phyloP scores from a whole-genome alignment of 306 rosid genomes.

The Herpetospermum pedunculosum region DNA sequence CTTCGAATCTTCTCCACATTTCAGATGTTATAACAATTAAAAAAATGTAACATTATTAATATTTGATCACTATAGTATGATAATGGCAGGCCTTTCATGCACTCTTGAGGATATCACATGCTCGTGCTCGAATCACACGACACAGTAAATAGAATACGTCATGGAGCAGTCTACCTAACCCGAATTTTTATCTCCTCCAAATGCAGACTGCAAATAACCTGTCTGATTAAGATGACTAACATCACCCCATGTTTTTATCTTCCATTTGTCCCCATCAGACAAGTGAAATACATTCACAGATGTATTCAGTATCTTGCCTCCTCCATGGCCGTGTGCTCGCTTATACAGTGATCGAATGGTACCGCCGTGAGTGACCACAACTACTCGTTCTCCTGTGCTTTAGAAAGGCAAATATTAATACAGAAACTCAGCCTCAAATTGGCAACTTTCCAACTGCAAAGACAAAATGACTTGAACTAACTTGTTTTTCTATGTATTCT shows the following conservation, averaged over 20 bases:
- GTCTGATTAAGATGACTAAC: constrained; percentile 56
- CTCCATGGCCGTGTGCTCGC: constrained; percentile 31
- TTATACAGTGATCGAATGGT: constrained; percentile 44
- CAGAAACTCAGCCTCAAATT: constrained; percentile 3
- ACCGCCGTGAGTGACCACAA: constrained; percentile 69
- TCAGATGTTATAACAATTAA: background rate
- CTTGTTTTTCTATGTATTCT: background rate
- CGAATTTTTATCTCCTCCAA: constrained; percentile 74
- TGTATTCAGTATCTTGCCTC: constrained; percentile 58
- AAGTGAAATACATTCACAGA: constrained; percentile 55
- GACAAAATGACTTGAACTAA: background rate
- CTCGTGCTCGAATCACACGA: background rate
- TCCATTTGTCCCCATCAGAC: constrained; percentile 47
- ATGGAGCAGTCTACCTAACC: constrained; percentile 34
- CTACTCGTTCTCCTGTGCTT: constrained; percentile 56
- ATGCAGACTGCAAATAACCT: constrained; percentile 51
- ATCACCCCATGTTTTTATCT: constrained; percentile 61
- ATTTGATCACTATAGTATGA: background rate
- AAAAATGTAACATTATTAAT: background rate
- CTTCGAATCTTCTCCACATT: background rate
- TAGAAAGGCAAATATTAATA: constrained; percentile 7
- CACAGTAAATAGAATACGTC: background rate
- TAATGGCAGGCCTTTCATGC: background rate
- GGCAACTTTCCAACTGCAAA: background rate
- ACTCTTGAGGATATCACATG: background rate